phyloP scores from a whole-genome alignment of 2,329 filamentous ascomycete species.

The Clarireedia hainanense region DNA sequence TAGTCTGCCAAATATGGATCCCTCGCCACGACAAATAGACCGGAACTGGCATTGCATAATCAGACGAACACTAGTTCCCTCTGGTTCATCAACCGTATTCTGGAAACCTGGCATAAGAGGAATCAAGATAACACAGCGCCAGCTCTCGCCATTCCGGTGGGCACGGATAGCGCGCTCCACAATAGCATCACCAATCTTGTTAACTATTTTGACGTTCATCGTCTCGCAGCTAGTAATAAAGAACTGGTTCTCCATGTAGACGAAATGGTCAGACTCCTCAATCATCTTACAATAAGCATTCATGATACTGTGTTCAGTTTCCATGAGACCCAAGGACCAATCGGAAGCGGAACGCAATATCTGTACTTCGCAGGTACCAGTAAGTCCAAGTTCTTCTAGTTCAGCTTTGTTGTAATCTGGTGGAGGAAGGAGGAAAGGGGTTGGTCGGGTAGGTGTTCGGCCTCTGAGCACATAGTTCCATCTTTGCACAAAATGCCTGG shows the following conservation, averaged over 20 bases:
- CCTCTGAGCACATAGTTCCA: slow-evolving; percentile 97
- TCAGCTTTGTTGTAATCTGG: slow-evolving; percentile 86
- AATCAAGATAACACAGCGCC: slow-evolving; percentile 84
- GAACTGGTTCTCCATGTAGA: slow-evolving; percentile 99
- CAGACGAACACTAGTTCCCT: slow-evolving; percentile 86
- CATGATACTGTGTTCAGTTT: slow-evolving; percentile 90
- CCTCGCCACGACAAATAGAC: slow-evolving; percentile 88
- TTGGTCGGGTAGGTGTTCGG: slow-evolving; percentile 85
- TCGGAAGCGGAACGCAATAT: slow-evolving; percentile 83
- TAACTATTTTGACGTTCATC: slow-evolving; percentile 79
- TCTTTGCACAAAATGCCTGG: slow-evolving; percentile 90
- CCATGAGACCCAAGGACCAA: slow-evolving; percentile 87
- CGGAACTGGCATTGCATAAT: slow-evolving; percentile 97
- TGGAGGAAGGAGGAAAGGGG: slow-evolving; percentile 86
- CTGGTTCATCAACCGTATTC: slow-evolving; percentile 88
- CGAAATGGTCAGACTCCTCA: slow-evolving; percentile 89
- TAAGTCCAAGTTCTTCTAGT: slow-evolving; percentile 77
- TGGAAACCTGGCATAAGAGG: slow-evolving; percentile 98
- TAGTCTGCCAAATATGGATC: slow-evolving; percentile 84
- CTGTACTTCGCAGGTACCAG: slow-evolving; percentile 93
- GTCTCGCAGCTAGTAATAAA: slow-evolving; percentile 92
- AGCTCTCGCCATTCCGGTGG: slow-evolving; percentile 74
- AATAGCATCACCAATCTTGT: slow-evolving; percentile 88
- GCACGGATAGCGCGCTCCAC: slow-evolving; percentile 87
- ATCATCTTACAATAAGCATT: slow-evolving; percentile 94